Base-by-base conservation (phyloP, 306 rosid genomes). In the Psophocarpus tetragonolobus region DNA sequence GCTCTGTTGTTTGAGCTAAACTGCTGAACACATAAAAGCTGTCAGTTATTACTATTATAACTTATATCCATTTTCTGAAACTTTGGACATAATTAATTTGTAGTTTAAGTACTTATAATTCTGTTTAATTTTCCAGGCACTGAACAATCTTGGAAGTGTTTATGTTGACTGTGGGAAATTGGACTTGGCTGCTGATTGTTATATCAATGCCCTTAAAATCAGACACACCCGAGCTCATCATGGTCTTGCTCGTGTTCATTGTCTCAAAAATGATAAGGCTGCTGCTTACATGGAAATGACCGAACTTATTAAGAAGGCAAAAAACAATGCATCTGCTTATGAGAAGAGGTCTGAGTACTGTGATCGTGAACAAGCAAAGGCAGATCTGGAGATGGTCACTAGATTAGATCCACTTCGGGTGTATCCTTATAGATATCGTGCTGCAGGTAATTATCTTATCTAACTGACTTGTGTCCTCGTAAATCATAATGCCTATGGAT, bases 331-430 rank as follows among this genome's bases (percentile, higher is more conserved):
- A 30, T 94, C 98, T 83, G 92, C 97, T 79, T 94, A 88, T 50
- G 98, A 94, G 89, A 94, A 91, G 84, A 85, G 98, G 73, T 94
- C 98, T 1, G 97, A 91, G 80, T 94, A 90, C 82, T 88, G 98
- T 75, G 94, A 91, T 30, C 94, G 93, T 17, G 97, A 94, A 79
- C 91, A 82, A 57, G 89, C 92, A 36, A 91, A 86, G 88, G 87
- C 90, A 12, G 98, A 94, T 81, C 72, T 94, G 77, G 94, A 90
- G 88, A 90, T 94, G 95, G 98, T 90, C 65, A 91, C 98, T 76
- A 87, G 29, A 15, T 78, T 94, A 74, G 98, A 94, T 84, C 98
- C 98, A 45, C 94, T 94, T 38, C 90, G 98, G 63, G 97, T 91
- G 65, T 91, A 94, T 83, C 98, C 98, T 30, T 94, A 93, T 83